Conservation (phyloP, 1,284 basidiomycete species). For the Chalciporus sp. region DNA sequence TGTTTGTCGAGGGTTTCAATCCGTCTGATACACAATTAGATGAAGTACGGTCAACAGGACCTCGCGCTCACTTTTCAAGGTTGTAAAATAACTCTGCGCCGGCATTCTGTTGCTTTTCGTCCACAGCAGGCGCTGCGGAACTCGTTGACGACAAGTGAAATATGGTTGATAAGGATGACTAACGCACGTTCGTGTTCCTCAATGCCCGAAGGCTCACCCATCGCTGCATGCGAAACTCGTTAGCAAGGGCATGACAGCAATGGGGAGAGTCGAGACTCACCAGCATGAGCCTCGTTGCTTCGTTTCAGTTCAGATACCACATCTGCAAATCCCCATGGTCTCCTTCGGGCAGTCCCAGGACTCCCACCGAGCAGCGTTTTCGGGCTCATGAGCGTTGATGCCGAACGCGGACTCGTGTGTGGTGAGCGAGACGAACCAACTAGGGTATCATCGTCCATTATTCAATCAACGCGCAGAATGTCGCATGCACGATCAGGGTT, state of each 20-base stretch:
- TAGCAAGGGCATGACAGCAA: neutral
- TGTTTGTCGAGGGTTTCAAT: slow-evolving; percentile 11
- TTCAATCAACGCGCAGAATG: neutral
- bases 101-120: slow-evolving; percentile 27
- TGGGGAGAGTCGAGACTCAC: slow-evolving; percentile 9
- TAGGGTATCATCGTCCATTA: slow-evolving; percentile 32
- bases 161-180: neutral
- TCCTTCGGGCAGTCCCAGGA: slow-evolving; percentile 1
- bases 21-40: neutral
- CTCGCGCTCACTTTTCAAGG: slow-evolving; percentile 4
- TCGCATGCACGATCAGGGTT: neutral
- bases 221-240: slow-evolving; percentile 12
- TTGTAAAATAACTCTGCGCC: slow-evolving; percentile 6
- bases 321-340: slow-evolving; percentile 20
- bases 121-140: slow-evolving; percentile 20
- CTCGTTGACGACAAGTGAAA: neutral
- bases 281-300: slow-evolving; percentile 15
- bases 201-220: slow-evolving; percentile 21
- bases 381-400: slow-evolving; percentile 20
- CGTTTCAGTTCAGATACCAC: slow-evolving; percentile 25
- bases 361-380: slow-evolving; percentile 13
- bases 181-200: slow-evolving; percentile 25
- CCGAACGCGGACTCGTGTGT: slow-evolving; percentile 21
- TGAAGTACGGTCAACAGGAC: neutral
- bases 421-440: slow-evolving; percentile 24